A percentile compares a stretch with the other conserved stretches of the same genome.
Conservation (phyloP, 768 basidiomycete species). For the Mycena olivaceomarginata region DNA sequence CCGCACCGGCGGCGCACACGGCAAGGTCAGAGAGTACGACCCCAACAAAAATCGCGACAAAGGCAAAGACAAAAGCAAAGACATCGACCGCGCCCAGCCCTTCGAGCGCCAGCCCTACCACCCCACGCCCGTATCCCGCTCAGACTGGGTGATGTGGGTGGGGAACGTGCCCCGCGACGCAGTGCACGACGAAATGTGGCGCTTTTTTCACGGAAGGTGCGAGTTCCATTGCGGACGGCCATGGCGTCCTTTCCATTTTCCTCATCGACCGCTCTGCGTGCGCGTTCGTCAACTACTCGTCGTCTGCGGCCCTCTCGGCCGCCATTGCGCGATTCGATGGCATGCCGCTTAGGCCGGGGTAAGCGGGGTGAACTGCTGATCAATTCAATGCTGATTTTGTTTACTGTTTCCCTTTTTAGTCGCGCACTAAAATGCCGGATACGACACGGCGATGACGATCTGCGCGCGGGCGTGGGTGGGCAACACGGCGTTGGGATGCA, state of each 20-base stretch:
- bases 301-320: slow-evolving; percentile 72
- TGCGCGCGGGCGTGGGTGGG: slow-evolving; percentile 62
- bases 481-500: too few relatives aligned
- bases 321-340: slow-evolving; percentile 88
- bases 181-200: slow-evolving; percentile 89
- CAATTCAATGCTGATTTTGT: slow-evolving; percentile 60
- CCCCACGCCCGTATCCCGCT: slow-evolving; percentile 82
- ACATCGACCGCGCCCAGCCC: not conserved
- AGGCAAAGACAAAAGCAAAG: not conserved
- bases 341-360: slow-evolving; percentile 80
- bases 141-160: slow-evolving; percentile 67
- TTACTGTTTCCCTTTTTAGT: not conserved
- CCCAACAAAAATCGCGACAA: not conserved
- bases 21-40: not conserved
- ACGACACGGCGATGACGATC: slow-evolving; percentile 87
- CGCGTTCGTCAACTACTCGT: slow-evolving; percentile 93
- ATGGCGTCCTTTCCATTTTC: slow-evolving; percentile 87
- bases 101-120: slow-evolving; percentile 74
- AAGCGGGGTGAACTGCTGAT: slow-evolving; percentile 85
- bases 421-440: slow-evolving; percentile 86
- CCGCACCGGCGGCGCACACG: too few relatives aligned
- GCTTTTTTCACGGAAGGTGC: slow-evolving; percentile 75
- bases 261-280: slow-evolving; percentile 93
- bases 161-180: slow-evolving; percentile 91
- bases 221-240: slow-evolving; percentile 36